Conservation (phyloP, 805 yeast species). For the Ascoidea tarda region DNA sequence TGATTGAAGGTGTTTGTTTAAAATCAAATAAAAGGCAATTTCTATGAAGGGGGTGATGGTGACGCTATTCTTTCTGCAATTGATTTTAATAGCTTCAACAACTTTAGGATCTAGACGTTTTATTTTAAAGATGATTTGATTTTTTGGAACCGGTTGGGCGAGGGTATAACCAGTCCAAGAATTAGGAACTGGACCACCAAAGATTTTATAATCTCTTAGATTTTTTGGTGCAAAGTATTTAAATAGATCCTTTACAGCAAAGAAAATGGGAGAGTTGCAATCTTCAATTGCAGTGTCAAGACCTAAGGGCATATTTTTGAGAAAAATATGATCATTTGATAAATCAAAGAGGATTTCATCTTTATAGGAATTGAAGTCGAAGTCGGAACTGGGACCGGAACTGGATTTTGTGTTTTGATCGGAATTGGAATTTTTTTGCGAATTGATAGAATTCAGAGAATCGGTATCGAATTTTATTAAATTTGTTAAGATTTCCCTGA, state of each 20-base stretch:
- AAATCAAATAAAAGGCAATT: neutral
- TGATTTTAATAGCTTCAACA: neutral
- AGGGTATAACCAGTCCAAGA: neutral
- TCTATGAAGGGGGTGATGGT: neutral
- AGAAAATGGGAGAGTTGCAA: neutral
- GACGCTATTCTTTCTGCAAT: neutral
- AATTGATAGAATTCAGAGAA: neutral
- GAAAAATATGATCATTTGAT: neutral
- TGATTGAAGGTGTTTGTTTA: neutral
- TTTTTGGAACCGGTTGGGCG: neutral
- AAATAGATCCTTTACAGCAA: neutral
- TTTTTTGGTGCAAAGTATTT: neutral
- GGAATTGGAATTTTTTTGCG: too few relatives aligned
- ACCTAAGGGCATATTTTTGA: neutral
- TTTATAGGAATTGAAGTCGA: neutral
- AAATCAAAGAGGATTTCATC: neutral
- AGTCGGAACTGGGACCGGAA: neutral
- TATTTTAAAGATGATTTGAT: too few relatives aligned
- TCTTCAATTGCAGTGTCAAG: neutral
- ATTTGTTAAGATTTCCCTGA: neutral
- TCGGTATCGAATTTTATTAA: neutral
- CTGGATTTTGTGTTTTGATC: too few relatives aligned
- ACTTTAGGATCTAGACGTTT: neutral
- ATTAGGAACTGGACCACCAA: neutral
- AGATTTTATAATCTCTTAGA: neutral